Evolutionary conservation across 768 basidiomycete species (phyloP).

Genomic region (Mycena leptocephala): DNA sequence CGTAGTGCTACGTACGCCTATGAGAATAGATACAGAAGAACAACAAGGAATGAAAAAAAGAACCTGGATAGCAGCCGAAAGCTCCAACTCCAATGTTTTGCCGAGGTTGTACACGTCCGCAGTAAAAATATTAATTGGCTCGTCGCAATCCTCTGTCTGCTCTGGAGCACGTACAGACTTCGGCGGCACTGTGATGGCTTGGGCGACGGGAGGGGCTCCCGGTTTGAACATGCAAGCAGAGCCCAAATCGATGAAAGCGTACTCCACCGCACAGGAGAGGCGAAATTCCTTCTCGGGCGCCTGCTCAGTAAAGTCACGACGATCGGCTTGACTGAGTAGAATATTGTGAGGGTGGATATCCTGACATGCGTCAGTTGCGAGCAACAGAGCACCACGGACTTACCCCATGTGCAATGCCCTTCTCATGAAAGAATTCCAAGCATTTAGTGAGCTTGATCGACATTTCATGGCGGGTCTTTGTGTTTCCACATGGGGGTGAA

Average conservation of each 20-base stretch:
- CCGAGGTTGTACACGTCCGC: not conserved
- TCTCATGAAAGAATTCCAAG: not conserved
- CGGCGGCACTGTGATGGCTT: not conserved
- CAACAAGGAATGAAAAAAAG: no score
- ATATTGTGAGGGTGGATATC: not conserved
- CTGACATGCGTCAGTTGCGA: no score
- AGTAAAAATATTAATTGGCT: not conserved
- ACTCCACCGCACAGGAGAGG: not conserved
- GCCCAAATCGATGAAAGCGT: not conserved
- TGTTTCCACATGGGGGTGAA: not conserved
- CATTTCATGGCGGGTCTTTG: not conserved
- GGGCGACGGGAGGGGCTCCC: not conserved
- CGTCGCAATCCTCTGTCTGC: no score
- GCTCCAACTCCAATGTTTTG: not conserved
- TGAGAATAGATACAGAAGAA: no score
- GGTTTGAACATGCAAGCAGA: not conserved
- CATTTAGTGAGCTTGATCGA: not conserved
- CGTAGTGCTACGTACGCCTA: no score
- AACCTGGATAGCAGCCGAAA: not conserved
- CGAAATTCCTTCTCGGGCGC: not conserved
- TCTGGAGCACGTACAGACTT: not conserved
- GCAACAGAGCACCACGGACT: no score
- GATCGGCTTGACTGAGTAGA: not conserved
- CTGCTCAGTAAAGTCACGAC: not conserved
- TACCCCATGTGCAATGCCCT: not conserved